Evolutionary conservation across 192 early-diverging fungal genomes (phyloP), one percentile per base, ranked within the genome.

Genomic region (Entophlyctis helioformis): DNA sequence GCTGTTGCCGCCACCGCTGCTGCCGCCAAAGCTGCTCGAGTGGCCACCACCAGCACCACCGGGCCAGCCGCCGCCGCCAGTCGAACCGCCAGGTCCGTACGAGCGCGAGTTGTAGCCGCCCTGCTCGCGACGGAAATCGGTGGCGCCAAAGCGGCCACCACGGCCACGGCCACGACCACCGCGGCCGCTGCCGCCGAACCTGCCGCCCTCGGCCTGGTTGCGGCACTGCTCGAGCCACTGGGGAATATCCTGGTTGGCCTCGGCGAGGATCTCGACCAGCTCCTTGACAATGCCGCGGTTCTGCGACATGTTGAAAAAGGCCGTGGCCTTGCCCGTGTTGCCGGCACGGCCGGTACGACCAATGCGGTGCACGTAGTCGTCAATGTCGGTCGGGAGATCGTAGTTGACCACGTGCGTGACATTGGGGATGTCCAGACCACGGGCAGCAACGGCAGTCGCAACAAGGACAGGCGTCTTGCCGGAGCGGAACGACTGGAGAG

Each of bases 291-390:
- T 78, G 40, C 74, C 71, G 50, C 82, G 69, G 38, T 93, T 93
- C 54, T 99, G 93, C 28, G 91, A 86, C 5, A 86, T 86, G 1
- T 86, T 86, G 44, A 99, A 84, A 55, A 97, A 99, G 0, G 96
- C 96, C 51, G 86, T 93, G 0, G 96, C 91, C 5, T 85, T 87
- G 36, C 96, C 96, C 56, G 88, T 97, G 61, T 95, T 91, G 39
- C 96, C 96, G 0, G 96, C 96, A 36, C 96, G 84, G 27, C 96
- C 96, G 0, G 96, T 99, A 31, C 96, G 75, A 5, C 96, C 96
- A 15, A 95, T 90, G 35, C 96, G 89, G 63, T 99, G 96, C 1
- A 99, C 89, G 62, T 97, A 89, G 42, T 99, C 96, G 50, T 99
- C 96, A 78, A 91, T 86, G 44, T 99, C 89, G 64, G 92, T 91